Evolutionary conservation across 2,329 filamentous ascomycete species (phyloP).

Genomic region (Cercospora sp.): DNA sequence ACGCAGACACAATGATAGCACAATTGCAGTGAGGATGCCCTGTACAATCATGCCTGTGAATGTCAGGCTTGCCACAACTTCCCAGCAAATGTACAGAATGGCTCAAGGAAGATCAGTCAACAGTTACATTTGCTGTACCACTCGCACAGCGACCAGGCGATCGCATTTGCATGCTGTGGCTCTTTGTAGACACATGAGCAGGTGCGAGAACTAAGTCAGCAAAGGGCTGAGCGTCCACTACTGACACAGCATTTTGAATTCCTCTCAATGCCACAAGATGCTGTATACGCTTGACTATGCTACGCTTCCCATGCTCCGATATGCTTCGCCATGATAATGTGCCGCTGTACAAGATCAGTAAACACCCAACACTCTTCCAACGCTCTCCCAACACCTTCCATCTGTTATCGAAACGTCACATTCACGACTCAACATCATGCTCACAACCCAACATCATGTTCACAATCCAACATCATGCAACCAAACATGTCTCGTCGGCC

Average conservation of each 20-base stretch:
- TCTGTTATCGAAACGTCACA: not conserved
- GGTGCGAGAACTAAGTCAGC: not conserved
- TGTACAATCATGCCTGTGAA: not conserved
- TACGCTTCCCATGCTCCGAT: not conserved
- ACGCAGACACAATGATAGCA: not conserved
- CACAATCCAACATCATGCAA: slow-evolving; percentile 13
- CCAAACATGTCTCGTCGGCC: slow-evolving; percentile 44
- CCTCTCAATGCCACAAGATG: not conserved
- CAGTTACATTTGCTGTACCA: not conserved
- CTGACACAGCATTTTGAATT: not conserved
- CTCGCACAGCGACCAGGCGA: not conserved
- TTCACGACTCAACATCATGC: not conserved
- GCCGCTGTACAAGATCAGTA: not conserved
- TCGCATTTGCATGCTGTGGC: not conserved
- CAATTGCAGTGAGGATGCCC: not conserved
- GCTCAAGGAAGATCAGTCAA: not conserved
- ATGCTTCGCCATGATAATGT: not conserved
- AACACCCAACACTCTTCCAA: not conserved
- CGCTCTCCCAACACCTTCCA: not conserved
- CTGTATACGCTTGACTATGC: not conserved
- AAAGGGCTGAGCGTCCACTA: not conserved
- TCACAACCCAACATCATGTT: not conserved
- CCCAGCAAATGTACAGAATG: not conserved
- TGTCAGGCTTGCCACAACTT: not conserved
- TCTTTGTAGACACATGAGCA: not conserved